phyloP scores from a whole-genome alignment of 805 yeast species.

The Lipomyces chichibuensis region DNA sequence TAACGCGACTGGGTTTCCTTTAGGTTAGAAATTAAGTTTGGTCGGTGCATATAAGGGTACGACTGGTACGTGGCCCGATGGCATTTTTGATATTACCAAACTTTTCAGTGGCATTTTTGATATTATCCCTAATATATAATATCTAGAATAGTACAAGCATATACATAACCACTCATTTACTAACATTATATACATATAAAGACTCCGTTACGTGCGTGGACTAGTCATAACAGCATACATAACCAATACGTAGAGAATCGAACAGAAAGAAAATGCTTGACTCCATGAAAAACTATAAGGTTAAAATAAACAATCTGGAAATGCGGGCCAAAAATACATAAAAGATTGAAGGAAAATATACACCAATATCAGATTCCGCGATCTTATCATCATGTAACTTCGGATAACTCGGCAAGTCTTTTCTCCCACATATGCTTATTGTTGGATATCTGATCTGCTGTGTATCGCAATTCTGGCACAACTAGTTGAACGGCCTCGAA shows the following conservation, averaged over 20 bases:
- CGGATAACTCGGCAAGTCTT: constrained; percentile 5
- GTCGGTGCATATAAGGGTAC: no score
- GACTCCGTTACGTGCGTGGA: not conserved
- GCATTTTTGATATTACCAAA: no score
- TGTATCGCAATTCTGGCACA: constrained; percentile 56
- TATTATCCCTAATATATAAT: no score
- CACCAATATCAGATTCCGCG: not conserved
- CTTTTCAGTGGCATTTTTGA: no score
- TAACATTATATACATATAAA: not conserved
- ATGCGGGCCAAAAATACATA: not conserved
- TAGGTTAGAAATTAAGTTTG: no score
- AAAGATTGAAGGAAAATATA: not conserved
- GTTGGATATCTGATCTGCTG: constrained; percentile 16
- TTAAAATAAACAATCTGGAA: not conserved
- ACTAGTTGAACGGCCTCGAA: constrained; percentile 65
- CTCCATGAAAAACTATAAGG: not conserved
- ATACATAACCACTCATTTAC: not conserved
- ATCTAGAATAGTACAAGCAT: not conserved
- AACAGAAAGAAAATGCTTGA: not conserved
- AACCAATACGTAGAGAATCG: not conserved
- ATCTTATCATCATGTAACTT: not conserved
- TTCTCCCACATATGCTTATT: constrained; percentile 25
- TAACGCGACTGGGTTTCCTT: no score
- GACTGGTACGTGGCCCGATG: no score
- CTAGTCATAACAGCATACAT: not conserved